phyloP scores from a whole-genome alignment of 2,329 filamentous ascomycete species.

The Aspergillus pseudoviridinutans region DNA sequence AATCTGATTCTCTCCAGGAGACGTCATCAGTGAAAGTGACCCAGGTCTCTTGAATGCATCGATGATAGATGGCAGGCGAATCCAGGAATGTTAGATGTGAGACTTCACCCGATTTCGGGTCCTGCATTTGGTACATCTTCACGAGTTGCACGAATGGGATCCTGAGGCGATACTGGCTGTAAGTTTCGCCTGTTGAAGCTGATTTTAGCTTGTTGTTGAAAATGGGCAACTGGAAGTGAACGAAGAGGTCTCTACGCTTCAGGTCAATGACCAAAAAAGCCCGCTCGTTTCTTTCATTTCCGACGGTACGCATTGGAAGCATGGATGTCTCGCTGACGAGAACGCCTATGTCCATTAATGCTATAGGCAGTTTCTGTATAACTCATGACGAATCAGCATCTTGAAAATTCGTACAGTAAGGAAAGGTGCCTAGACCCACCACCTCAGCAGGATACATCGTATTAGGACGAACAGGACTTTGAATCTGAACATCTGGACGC shows the following conservation, averaged over 20 bases:
- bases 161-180: conserved; percentile 39
- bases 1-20: conserved; percentile 54
- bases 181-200: not conserved
- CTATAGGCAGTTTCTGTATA: conserved; percentile 41
- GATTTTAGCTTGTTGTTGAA: conserved; percentile 10
- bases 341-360: conserved; percentile 59
- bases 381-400: not conserved
- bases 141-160: conserved; percentile 45
- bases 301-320: conserved; percentile 54
- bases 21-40: conserved; percentile 41
- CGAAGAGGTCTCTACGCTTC: conserved; percentile 39
- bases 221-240: conserved; percentile 43
- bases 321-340: conserved; percentile 53
- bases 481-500: conserved; percentile 16
- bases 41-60: conserved; percentile 30
- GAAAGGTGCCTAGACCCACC: conserved; percentile 24
- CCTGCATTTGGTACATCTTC: conserved; percentile 32
- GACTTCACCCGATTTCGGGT: conserved; percentile 12
- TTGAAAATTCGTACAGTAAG: not conserved
- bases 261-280: conserved; percentile 43
- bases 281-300: conserved; percentile 12
- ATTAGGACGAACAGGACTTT: conserved; percentile 32
- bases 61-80: conserved; percentile 45
- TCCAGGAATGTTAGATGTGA: conserved; percentile 40
- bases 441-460: conserved; percentile 32